Base-by-base conservation (phyloP, 768 basidiomycete species). In the Gymnopilus junonius region DNA sequence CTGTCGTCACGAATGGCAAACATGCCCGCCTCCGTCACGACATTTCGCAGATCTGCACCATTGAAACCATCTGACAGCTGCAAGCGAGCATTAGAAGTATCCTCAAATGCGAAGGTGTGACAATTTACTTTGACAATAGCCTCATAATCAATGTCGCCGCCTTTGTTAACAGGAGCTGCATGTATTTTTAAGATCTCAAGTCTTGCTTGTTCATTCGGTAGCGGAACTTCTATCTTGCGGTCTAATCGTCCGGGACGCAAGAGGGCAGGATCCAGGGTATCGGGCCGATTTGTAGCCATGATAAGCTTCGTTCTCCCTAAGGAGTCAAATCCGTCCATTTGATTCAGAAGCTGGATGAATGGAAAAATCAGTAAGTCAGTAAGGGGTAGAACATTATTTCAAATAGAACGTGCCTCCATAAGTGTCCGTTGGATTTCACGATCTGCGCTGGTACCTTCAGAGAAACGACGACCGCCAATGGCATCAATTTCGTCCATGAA, bases 311-410 rank as follows among this genome's bases (percentile, higher is more conserved):
- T 98, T 67, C 83, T 83, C 46, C 97, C 97, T 29, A 99, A 82
- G 15, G 97, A 95, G 77, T 99, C 97, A 79, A 99, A 99, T 23
- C 97, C 97, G 74, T 99, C 97, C 95, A 99, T 97, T 78, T 99
- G 97, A 73, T 99, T 99, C 32, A 99, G 85, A 25, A 99, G 83
- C 95, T 97, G 69, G 15, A 42, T n/a, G n/a, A 17, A 39, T 61
- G n/a, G 23, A 42, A 55, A 53, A 50, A 11, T 46, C 20, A 48
- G 50, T 39, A 32, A 11, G 45, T 31, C 1, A 15, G 8, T 11
- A 1, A 46, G 43, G 15, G 32, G 11, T 23, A 45, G 25, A 46
- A n/a, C n/a, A n/a, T n/a, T n/a, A n/a, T 27, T 8, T 2, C 40
- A 40, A 37, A 31, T 23, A 10, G 7, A 8, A 67, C 79, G 32